These are phyloP conservation scores for Hygrophoropsis aurantiaca DNA, from an alignment of 768 basidiomycete species.

Conservation along the genomic window DNA sequence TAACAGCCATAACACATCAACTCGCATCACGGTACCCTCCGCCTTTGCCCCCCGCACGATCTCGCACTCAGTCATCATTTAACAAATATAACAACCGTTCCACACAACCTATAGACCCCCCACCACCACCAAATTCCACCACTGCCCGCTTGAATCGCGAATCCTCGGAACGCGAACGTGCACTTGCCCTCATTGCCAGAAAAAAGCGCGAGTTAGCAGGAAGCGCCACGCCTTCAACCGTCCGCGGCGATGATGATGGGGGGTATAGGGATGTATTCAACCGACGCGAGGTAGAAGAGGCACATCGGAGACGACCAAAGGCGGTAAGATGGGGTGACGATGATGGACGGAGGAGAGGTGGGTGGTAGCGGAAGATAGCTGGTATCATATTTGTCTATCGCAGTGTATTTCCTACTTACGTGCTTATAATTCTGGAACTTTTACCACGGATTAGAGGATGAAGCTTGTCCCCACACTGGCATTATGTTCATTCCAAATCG, in stretches of 20 bases:
- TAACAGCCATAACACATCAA: conserved; percentile 70
- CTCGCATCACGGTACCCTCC: conserved; percentile 44
- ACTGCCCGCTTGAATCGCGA: conserved; percentile 69
- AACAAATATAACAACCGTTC: conserved; percentile 15
- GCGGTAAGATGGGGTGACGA: too few species aligned
- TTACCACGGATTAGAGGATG: too few species aligned
- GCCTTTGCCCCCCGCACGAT: conserved; percentile 18
- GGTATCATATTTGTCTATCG: too few species aligned
- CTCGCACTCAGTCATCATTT: conserved; percentile 14
- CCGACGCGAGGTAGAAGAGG: conserved; percentile 68
- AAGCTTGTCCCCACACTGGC: too few species aligned
- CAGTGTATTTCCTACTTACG: too few species aligned
- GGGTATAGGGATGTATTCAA: conserved; percentile 76
- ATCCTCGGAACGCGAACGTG: conserved; percentile 72
- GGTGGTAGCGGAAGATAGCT: too few species aligned
- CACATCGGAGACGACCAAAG: conserved; percentile 31
- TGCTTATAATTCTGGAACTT: too few species aligned
- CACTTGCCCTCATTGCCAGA: conserved; percentile 65
- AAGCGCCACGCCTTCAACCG: conserved; percentile 71
- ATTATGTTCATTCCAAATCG: too few species aligned
- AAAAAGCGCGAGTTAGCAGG: conserved; percentile 65
- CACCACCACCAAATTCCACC: conserved; percentile 40
- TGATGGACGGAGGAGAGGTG: too few species aligned
- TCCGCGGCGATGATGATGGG: conserved; percentile 43
- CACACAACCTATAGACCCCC: conserved; percentile 7